phyloP scores from a whole-genome alignment of 306 rosid genomes.

The Albizia julibrissin region DNA sequence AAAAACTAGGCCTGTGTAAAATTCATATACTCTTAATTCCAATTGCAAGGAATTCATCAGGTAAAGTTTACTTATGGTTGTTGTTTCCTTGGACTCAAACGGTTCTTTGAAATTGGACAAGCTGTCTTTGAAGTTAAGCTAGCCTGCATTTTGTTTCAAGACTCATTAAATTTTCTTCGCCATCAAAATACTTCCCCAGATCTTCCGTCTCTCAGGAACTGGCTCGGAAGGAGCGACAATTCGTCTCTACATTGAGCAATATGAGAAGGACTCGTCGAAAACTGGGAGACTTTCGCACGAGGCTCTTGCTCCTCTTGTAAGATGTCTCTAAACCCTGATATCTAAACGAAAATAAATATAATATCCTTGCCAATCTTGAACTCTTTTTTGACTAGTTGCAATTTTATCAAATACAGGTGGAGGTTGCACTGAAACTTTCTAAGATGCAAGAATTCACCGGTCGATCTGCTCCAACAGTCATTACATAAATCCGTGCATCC shows the following conservation, averaged over 20 bases:
- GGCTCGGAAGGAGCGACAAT: slow-evolving; percentile 98
- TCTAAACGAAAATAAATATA: background rate
- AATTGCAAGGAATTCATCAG: slow-evolving; percentile 7
- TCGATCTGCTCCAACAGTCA: slow-evolving; percentile 92
- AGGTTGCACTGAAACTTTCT: slow-evolving; percentile 91
- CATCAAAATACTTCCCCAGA: slow-evolving; percentile 43
- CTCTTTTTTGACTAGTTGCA: slow-evolving; percentile 3
- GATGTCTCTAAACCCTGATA: slow-evolving; percentile 31
- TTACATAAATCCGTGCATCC: slow-evolving; percentile 48
- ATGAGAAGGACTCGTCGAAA: slow-evolving; percentile 89
- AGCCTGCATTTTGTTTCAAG: background rate
- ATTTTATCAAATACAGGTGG: slow-evolving; percentile 60
- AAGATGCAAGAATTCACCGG: slow-evolving; percentile 94
- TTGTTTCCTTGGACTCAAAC: background rate
- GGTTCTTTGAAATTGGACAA: background rate
- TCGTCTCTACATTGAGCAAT: slow-evolving; percentile 95
- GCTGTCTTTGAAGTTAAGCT: background rate
- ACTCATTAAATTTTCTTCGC: slow-evolving; percentile 11
- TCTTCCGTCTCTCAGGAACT: slow-evolving; percentile 98
- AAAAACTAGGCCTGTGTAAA: background rate
- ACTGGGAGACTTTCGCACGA: slow-evolving; percentile 81
- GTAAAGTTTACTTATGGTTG: background rate
- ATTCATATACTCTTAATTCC: slow-evolving; percentile 10
- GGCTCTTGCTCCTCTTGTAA: slow-evolving; percentile 93
- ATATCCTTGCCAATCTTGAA: background rate